These are phyloP conservation scores for Sparassis latifolia DNA, from an alignment of 1,284 basidiomycete species.

Conservation along the genomic window DNA sequence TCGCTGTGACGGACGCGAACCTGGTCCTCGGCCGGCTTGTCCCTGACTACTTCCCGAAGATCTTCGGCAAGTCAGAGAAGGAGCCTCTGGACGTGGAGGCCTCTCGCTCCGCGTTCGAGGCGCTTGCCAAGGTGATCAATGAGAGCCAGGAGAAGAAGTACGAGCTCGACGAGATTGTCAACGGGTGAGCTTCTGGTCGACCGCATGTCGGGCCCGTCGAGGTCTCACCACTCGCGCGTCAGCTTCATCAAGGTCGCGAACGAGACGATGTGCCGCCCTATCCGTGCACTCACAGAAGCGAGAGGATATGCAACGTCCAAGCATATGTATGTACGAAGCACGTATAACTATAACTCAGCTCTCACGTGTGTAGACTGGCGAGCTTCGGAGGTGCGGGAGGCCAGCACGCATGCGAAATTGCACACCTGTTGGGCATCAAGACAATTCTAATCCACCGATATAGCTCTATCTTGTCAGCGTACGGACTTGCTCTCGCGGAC, in stretches of 20 bases:
- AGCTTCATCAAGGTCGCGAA: constrained; percentile 93
- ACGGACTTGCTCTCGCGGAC: constrained; percentile 85
- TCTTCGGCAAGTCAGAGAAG: constrained; percentile 83
- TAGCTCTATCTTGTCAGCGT: constrained; percentile 85
- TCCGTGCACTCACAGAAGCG: constrained; percentile 88
- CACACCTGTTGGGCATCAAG: constrained; percentile 72
- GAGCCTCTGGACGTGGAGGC: constrained; percentile 75
- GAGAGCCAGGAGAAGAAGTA: constrained; percentile 48
- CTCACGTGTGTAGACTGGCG: constrained; percentile 49
- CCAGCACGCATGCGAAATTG: constrained; percentile 89
- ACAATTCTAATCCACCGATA: constrained; percentile 84
- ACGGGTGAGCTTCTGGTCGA: constrained; percentile 49
- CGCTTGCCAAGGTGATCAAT: constrained; percentile 65
- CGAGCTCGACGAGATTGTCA: constrained; percentile 82
- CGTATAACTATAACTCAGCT: neutral
- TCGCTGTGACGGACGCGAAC: constrained; percentile 86
- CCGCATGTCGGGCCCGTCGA: neutral
- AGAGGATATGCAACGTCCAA: constrained; percentile 79
- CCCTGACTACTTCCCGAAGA: constrained; percentile 79
- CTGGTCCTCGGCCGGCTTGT: constrained; percentile 79
- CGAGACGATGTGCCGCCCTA: constrained; percentile 91
- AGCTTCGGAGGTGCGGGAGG: constrained; percentile 91
- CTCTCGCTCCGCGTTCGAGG: constrained; percentile 57
- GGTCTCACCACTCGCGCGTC: neutral
- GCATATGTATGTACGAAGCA: constrained; percentile 53